Evolutionary conservation across 441 rosid genomes (phyloP).

Genomic region (Mallotus repandus): DNA sequence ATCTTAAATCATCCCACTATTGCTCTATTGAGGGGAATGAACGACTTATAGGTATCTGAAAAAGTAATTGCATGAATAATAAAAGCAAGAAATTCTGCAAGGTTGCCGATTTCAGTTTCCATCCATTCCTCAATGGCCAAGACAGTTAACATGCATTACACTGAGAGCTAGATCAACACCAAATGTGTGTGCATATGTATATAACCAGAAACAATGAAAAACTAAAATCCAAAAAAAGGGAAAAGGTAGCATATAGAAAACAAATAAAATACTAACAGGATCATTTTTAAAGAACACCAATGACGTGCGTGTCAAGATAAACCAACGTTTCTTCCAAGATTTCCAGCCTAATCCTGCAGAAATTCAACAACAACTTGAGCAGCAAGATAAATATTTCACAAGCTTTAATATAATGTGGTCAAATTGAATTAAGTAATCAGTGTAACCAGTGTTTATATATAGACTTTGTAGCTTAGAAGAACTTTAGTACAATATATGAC

Average conservation of each 20-base stretch:
- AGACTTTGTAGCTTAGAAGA: neutral
- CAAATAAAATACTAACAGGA: constrained; percentile 61
- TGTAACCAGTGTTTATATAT: neutral
- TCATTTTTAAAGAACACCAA: constrained; percentile 97
- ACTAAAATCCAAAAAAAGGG: neutral
- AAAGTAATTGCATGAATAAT: constrained; percentile 5
- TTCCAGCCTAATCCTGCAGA: constrained; percentile 95
- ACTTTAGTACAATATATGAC: neutral
- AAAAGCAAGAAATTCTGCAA: neutral
- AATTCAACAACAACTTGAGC: constrained; percentile 13
- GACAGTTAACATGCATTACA: neutral
- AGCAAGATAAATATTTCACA: neutral
- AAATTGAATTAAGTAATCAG: neutral
- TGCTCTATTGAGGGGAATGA: neutral
- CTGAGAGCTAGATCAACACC: neutral
- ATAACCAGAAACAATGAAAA: neutral
- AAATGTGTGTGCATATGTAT: neutral
- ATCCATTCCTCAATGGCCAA: constrained; percentile 2
- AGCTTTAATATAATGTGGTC: neutral
- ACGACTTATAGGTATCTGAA: neutral
- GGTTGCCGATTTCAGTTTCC: neutral
- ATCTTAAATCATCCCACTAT: neutral
- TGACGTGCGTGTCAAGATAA: constrained; percentile 90
- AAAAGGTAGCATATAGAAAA: constrained; percentile 4
- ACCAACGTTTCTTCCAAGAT: constrained; percentile 99